Evolutionary conservation across 1,284 basidiomycete genomes (phyloP).

Genomic region (Tremellales sp.): DNA sequence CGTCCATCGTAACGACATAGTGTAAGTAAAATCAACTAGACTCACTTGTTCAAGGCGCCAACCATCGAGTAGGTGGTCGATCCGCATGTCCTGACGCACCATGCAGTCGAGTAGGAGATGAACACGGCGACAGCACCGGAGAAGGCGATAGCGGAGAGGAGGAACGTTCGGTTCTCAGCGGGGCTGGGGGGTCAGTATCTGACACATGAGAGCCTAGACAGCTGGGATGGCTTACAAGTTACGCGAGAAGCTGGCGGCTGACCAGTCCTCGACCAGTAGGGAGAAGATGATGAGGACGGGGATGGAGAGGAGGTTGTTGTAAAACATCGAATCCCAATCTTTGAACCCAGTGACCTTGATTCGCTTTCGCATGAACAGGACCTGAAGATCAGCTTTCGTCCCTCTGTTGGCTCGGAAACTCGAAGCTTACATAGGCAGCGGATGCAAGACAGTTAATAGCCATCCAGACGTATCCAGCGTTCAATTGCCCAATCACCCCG

Average conservation of each 20-base stretch:
- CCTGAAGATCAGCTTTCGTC: conserved; percentile 57
- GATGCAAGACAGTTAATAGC: conserved; percentile 83
- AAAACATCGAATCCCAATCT: conserved; percentile 99
- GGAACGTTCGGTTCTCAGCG: conserved; percentile 67
- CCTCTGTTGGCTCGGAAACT: too few relatives aligned
- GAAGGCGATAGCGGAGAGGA: conserved; percentile 86
- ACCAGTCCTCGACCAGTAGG: conserved; percentile 87
- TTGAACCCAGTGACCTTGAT: conserved; percentile 98
- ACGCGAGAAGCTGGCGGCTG: conserved; percentile 64
- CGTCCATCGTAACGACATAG: not conserved
- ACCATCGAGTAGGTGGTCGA: conserved; percentile 99
- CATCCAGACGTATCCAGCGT: conserved; percentile 98
- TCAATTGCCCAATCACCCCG: conserved; percentile 54
- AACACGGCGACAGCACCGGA: conserved; percentile 95
- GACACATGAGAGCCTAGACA: not conserved
- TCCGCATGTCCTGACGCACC: conserved; percentile 94
- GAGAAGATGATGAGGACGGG: conserved; percentile 83
- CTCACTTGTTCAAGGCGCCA: conserved; percentile 86
- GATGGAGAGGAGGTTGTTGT: conserved; percentile 95
- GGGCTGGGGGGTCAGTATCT: conserved; percentile 58
- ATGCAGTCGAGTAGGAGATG: conserved; percentile 97
- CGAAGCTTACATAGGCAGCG: conserved; percentile 77
- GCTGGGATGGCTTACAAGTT: conserved; percentile 73
- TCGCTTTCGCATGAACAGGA: conserved; percentile 91
- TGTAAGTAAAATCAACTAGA: not conserved